phyloP scores from a whole-genome alignment of 2,329 filamentous ascomycete genomes.

The Cladosporium sp. region DNA sequence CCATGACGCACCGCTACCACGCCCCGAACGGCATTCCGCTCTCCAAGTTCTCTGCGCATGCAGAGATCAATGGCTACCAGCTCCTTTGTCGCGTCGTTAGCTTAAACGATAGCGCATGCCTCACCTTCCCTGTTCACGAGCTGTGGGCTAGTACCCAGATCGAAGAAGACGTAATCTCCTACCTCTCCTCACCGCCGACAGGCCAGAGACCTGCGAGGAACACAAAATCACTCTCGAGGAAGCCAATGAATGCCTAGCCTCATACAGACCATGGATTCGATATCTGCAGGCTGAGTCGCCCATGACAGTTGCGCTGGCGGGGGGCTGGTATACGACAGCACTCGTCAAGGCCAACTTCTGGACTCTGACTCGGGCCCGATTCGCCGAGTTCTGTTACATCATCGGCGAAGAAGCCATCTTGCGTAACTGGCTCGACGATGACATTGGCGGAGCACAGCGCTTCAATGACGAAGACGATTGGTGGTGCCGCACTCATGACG shows the following conservation, averaged over 20 bases:
- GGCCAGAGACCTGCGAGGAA: no score
- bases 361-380: no score
- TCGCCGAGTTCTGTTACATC: no score
- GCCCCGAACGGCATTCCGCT: neutral
- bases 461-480: neutral
- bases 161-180: no score
- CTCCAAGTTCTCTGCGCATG: neutral
- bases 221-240: neutral
- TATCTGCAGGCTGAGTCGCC: neutral
- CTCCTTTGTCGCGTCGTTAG: neutral
- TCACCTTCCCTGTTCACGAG: neutral
- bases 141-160: no score
- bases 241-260: neutral
- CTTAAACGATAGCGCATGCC: neutral
- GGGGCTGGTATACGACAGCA: neutral
- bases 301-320: neutral
- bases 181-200: no score
- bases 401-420: neutral
- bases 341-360: neutral
- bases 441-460: neutral
- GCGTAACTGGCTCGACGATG: neutral
- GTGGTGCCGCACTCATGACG: neutral
- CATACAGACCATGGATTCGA: neutral
- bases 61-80: neutral
- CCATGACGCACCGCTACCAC: neutral